Evolutionary conservation across 2,329 filamentous ascomycete species (phyloP).

Genomic region (Westerdykella ornata): DNA sequence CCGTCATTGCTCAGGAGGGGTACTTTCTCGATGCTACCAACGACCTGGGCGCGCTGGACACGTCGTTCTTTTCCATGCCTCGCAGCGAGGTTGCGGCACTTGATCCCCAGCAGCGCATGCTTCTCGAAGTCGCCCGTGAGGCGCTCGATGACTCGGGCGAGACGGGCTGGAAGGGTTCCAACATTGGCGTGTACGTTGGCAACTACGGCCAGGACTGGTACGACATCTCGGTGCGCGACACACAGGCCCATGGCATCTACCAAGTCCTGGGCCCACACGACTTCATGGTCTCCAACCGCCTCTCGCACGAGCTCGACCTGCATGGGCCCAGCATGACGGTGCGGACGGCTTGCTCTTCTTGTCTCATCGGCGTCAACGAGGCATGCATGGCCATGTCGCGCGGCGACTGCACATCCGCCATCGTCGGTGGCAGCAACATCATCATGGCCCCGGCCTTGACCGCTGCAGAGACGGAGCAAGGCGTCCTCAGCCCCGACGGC

Average conservation of each 20-base stretch:
- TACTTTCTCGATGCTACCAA: constrained; percentile 17
- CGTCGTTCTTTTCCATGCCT: constrained; percentile 26
- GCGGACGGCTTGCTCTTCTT: constrained; percentile 34
- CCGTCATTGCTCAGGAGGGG: constrained; percentile 11
- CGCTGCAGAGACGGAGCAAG: constrained; percentile 4
- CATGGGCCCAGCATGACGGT: constrained; percentile 28
- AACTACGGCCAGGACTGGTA: constrained; percentile 20
- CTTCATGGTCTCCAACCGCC: not conserved
- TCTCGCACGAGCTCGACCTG: constrained; percentile 18
- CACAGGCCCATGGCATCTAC: constrained; percentile 5
- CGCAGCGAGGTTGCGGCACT: constrained; percentile 22
- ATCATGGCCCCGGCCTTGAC: constrained; percentile 15
- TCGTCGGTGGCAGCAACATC: constrained; percentile 16
- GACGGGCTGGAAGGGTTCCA: constrained; percentile 18
- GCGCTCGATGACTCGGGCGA: constrained; percentile 33
- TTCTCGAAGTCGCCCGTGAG: constrained; percentile 28
- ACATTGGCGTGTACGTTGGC: constrained; percentile 30
- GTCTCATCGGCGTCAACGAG: constrained; percentile 21
- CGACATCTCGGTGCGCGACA: constrained; percentile 3
- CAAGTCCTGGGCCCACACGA: constrained; percentile 14
- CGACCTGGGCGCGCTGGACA: constrained; percentile 22
- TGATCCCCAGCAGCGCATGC: constrained; percentile 31
- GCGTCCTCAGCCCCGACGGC: constrained; percentile 11
- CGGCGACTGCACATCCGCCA: constrained; percentile 9
- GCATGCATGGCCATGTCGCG: constrained; percentile 9